Evolutionary conservation across 2,329 filamentous ascomycete species (phyloP), one percentile per base, ranked within the genome.

Genomic region (Pyrenophora teres): DNA sequence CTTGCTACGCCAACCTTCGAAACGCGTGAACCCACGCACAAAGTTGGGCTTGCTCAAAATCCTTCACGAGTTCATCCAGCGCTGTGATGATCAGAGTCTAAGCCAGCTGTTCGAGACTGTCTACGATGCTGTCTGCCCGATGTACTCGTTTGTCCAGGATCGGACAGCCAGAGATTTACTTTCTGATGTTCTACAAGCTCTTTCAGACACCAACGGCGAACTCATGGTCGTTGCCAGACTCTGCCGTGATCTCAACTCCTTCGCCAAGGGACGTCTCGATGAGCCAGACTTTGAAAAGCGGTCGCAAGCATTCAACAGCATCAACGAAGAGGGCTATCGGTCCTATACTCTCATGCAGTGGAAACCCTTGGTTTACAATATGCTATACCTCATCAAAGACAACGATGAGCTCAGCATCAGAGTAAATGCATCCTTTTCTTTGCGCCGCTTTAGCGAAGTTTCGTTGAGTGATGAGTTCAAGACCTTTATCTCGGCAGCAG

Each of bases 71-170:
- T 95, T 97, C 59, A 81, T 96, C 38, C 84, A 86, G 7, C 77
- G 89, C 2, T 85, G 84, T 54, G 77, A 84, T 50, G 74, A 82
- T 8, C 74, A 81, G 40, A 79, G 81, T 52, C 80, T 88, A 41
- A 65, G 74, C 5, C 79, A 81, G 19, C 75, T 93, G 13, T 84
- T 84, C 41, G 76, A 81, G 38, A 80, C 83, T 31, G 83, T 95
- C 0, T 96, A 89, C 69, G 79, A 84, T 39, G 90, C 90, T 0
- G 76, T 94, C 8, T 87, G 89, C 3, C 87, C 89, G 0, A 81
- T 97, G 30, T 97, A 96, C 69, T 89, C 90, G 47, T 96, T 92
- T 70, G 93, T 97, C 77, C 90, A 87, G 63, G 92, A 97, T 71
- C 83, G 86, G 37, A 77, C 84, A 37, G 95, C 91, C 67, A 83